These are phyloP conservation scores for Sistotremastrum niveocremeum DNA, from an alignment of 768 basidiomycete species.

Conservation along the genomic window DNA sequence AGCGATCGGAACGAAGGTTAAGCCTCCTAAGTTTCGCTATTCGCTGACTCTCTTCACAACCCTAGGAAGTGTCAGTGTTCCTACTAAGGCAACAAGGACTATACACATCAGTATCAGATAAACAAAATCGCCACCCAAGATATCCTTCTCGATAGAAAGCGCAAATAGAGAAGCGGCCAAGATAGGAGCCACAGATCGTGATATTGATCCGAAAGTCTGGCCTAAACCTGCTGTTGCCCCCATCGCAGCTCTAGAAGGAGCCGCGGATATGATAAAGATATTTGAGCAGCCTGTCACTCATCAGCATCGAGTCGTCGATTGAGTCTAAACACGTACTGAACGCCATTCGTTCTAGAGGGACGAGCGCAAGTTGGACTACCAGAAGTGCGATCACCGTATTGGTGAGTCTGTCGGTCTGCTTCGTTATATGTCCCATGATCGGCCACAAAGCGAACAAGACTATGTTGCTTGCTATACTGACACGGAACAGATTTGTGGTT, in stretches of 20 bases:
- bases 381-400: slow-evolving; percentile 11
- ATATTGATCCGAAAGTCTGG: slow-evolving; percentile 35
- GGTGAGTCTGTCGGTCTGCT: no score
- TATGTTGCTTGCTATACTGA: no score
- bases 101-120: slow-evolving; percentile 13
- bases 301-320: no score
- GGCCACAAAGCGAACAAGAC: no score
- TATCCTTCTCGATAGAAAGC: slow-evolving; percentile 36
- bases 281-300: slow-evolving; percentile 14
- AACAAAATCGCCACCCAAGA: slow-evolving; percentile 33
- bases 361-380: slow-evolving; percentile 32
- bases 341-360: slow-evolving; percentile 40
- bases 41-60: no score
- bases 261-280: slow-evolving; percentile 18
- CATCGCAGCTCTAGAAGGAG: slow-evolving; percentile 22
- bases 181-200: slow-evolving; percentile 39
- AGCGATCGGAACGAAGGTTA: no score
- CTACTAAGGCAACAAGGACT: no score
- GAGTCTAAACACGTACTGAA: slow-evolving; percentile 27
- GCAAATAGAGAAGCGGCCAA: slow-evolving; percentile 45
- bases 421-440: no score
- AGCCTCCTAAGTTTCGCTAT: no score
- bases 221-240: slow-evolving; percentile 42
- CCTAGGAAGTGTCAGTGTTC: no score
- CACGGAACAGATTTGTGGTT: no score